A percentile compares a stretch with the other conserved stretches of the same genome.
Conservation (phyloP, 352 stramenopile genomes). For the Pythium angustatum region DNA sequence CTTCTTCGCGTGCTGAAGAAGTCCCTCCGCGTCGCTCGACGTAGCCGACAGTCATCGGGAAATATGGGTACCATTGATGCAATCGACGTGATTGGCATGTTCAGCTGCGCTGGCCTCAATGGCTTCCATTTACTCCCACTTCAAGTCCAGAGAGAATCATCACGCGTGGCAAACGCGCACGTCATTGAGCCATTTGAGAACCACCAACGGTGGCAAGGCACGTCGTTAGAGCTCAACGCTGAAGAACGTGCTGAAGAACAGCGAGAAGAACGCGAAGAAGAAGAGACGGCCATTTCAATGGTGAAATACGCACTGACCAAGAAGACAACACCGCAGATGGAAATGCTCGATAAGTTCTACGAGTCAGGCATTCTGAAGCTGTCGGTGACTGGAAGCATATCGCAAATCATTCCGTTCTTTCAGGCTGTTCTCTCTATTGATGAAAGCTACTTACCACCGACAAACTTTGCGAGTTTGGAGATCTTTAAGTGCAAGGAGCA, state of each 20-base stretch:
- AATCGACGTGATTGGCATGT: conserved; percentile 46
- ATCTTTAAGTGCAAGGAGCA: conserved; percentile 62
- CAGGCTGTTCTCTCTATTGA: conserved; percentile 54
- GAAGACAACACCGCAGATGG: conserved; percentile 35
- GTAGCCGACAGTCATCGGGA: background rate
- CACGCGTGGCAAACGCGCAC: conserved; percentile 13
- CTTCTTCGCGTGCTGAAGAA: conserved; percentile 42
- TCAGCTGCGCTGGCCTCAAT: conserved; percentile 47
- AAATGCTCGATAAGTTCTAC: conserved; percentile 63
- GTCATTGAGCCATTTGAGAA: background rate
- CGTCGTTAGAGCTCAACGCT: background rate
- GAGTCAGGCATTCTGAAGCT: conserved; percentile 52
- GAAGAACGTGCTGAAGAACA: conserved; percentile 24
- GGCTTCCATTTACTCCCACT: conserved; percentile 42
- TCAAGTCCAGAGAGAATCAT: conserved; percentile 32
- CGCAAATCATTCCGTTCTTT: conserved; percentile 47
- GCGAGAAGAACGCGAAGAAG: conserved; percentile 32
- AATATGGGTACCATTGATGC: background rate
- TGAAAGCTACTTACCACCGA: conserved; percentile 46
- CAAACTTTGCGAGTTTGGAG: conserved; percentile 58
- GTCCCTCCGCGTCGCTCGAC: conserved; percentile 18
- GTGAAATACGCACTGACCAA: conserved; percentile 47
- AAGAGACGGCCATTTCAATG: conserved; percentile 40
- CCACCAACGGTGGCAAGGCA: background rate
- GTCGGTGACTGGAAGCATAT: conserved; percentile 32